Evolutionary conservation across 2,329 filamentous ascomycete species (phyloP), one percentile per base, ranked within the genome.

Genomic region (Eutypella sp.): DNA sequence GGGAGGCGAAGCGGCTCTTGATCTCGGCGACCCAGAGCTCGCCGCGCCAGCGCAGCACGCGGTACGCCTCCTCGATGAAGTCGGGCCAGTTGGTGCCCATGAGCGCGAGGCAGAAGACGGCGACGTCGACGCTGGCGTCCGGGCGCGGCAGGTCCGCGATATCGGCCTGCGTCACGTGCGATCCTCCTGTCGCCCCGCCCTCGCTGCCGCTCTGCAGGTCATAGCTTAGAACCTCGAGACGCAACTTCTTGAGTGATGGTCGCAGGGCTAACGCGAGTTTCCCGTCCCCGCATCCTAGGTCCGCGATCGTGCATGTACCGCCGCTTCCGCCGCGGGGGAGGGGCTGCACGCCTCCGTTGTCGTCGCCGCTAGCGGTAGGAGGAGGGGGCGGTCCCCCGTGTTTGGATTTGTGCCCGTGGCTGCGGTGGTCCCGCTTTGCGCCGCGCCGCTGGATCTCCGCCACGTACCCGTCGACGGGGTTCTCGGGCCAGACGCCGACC

Each of bases 11-110:
- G 25, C 93, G 86, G 53, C 82, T 89, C 72, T 97, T 97, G 69
- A 99, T 96, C 71, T 99, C 93, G 40, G 89, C 88, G 42, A 99
- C 81, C 93, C 93, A 99, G 44, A 96, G 82, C 73, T 99, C 93
- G 55, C 93, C 93, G 62, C 93, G 92, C 79, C 90, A 91, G 61
- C 89, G 85, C 50, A 99, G 78, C 42, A 97, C 77, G 44, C 93
- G 84, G 73, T 89, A 95, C 13, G 92, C 92, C 71, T 99, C 93
- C 69, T 97, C 93, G 59, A 99, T 80, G 65, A 99, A 97, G 57
- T 89, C 84, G 44, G 95, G 79, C 92, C 93, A 99, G 71, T 99
- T 99, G 45, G 93, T 99, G 61, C 93, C 93, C 93, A 99, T 99
- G 48, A 99, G 80, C 41, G 92, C 93, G 25, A 99, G 78, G 67